Evolutionary conservation across 768 basidiomycete species (phyloP).

Genomic region (Termitomyces sp.): DNA sequence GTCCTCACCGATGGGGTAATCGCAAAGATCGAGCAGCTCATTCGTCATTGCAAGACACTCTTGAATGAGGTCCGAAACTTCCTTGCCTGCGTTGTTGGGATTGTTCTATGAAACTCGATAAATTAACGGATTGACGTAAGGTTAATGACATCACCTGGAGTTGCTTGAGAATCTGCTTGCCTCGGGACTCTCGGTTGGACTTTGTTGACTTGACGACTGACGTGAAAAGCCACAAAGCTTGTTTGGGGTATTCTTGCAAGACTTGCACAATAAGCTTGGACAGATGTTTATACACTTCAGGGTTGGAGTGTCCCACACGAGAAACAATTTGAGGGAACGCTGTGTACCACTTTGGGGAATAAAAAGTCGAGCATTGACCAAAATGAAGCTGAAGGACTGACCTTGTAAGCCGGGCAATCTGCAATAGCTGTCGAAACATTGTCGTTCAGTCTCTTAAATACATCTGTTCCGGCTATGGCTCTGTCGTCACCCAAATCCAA

Average conservation of each 20-base stretch:
- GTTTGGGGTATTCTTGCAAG: constrained; percentile 80
- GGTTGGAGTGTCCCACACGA: constrained; percentile 73
- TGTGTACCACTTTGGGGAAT: constrained; percentile 80
- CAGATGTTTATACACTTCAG: constrained; percentile 54
- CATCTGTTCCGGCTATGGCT: constrained; percentile 22
- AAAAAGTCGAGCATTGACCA: not conserved
- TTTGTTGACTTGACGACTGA: constrained; percentile 86
- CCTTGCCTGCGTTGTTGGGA: constrained; percentile 33
- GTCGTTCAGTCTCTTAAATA: constrained; percentile 52
- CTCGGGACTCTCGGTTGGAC: constrained; percentile 50
- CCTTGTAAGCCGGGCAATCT: constrained; percentile 77
- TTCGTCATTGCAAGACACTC: constrained; percentile 60
- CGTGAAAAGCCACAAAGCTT: constrained; percentile 89
- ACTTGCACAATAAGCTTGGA: constrained; percentile 64
- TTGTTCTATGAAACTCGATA: constrained; percentile 29
- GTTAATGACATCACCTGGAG: constrained; percentile 43
- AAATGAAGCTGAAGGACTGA: not conserved
- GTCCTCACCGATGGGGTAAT: constrained; percentile 39
- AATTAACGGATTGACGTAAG: not conserved
- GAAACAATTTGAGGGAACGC: constrained; percentile 98
- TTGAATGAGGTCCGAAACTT: constrained; percentile 44
- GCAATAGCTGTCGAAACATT: constrained; percentile 49
- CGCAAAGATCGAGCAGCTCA: constrained; percentile 63
- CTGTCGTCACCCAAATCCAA: constrained; percentile 77
- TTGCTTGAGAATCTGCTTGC: constrained; percentile 48